Conservation (phyloP, 768 basidiomycete genomes). For the Crassisporium funariophilum region DNA sequence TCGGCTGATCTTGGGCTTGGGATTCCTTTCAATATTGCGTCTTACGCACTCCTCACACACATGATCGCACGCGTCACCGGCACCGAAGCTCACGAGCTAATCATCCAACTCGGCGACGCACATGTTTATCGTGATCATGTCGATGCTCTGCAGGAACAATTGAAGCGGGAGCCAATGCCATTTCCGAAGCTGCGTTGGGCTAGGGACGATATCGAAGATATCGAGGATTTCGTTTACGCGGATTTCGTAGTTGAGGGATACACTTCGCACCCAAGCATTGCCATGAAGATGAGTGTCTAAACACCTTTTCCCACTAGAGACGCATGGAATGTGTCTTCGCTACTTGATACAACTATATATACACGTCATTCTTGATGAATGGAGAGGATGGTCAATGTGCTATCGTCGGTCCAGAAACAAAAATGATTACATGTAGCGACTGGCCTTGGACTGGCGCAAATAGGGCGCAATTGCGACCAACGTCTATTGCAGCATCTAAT, state of each 20-base stretch:
- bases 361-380: too few relatives aligned
- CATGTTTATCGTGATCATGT: conserved; percentile 96
- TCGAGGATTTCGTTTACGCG: conserved; percentile 79
- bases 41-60: conserved; percentile 95
- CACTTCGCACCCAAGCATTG: conserved; percentile 76
- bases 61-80: conserved; percentile 95
- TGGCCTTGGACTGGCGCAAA: too few relatives aligned
- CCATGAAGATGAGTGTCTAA: conserved; percentile 96
- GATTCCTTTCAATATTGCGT: conserved; percentile 99
- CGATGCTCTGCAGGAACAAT: conserved; percentile 80
- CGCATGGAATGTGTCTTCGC: too few relatives aligned
- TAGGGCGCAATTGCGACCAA: too few relatives aligned
- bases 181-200: conserved; percentile 85
- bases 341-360: too few relatives aligned
- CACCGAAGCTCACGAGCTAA: conserved; percentile 84
- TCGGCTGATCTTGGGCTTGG: conserved; percentile 97
- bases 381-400: too few relatives aligned
- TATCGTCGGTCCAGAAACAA: too few relatives aligned
- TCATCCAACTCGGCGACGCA: conserved; percentile 96
- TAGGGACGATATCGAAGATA: conserved; percentile 60
- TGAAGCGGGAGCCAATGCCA: conserved; percentile 71
- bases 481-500: too few relatives aligned
- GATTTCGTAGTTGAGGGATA: conserved; percentile 91
- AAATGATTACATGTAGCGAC: too few relatives aligned
- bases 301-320: too few relatives aligned